Evolutionary conservation across 2,329 filamentous ascomycete species (phyloP), one percentile per base, ranked within the genome.

Genomic region (Knufia petricola): DNA sequence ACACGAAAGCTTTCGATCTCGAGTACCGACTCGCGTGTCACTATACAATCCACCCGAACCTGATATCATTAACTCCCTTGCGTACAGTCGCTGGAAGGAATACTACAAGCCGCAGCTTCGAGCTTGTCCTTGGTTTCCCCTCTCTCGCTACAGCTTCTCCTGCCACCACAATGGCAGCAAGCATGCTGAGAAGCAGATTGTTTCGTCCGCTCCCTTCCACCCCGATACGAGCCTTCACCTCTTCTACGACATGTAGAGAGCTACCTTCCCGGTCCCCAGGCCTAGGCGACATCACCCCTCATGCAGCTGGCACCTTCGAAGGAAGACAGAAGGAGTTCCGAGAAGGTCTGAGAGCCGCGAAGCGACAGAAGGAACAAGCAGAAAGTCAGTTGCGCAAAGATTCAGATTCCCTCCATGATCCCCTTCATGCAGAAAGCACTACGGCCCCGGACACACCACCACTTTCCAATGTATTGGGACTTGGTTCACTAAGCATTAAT

Each of bases 311-410:
- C 46, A 73, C 76, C 49, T 98, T 96, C 76, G 87, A 85, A 64
- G 71, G 76, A 61, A 87, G 84, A 68, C 89, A 95, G 72, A 84
- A 83, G 68, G 76, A 82, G 62, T 96, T 95, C 71, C 85, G 92
- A 64, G 82, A 89, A 68, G 79, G 85, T 65, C 73, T 94, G 61
- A 77, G 81, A 60, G 78, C 83, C 68, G 81, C 81, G 64, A 81
- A 85, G 69, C 85, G 83, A 73, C 75, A 74, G 67, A 85, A 85
- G 70, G 79, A 84, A 69, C 74, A 80, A 74, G 82, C 86, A 82
- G 85, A 88, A 76, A 89, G 88, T 95, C 69, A 78, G 81, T 83
- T 66, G 63, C 63, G 69, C 67, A 67, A 70, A 64, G 63, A 67
- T 57, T 64, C 64, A 59, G 56, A 67, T 63, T 57, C 34, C 65